Evolutionary conservation across 1,284 basidiomycete genomes (phyloP).

Genomic region (Mycosarcoma maydis): DNA sequence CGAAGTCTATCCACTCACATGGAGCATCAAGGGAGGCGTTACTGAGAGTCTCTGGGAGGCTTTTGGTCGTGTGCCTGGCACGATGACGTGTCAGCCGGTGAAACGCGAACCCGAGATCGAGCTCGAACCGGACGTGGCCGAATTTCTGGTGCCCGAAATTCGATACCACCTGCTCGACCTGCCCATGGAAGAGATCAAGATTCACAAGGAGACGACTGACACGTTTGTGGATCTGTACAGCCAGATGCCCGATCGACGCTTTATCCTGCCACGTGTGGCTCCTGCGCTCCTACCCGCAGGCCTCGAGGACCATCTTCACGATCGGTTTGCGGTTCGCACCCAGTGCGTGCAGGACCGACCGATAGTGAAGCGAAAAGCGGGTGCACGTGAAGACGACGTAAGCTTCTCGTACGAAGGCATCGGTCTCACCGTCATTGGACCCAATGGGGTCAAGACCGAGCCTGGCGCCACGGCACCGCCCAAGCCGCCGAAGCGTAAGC

Average conservation of each 20-base stretch:
- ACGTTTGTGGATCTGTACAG: slow-evolving; percentile 43
- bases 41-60: slow-evolving; percentile 62
- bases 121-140: slow-evolving; percentile 49
- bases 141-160: slow-evolving; percentile 51
- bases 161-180: slow-evolving; percentile 45
- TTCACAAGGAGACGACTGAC: slow-evolving; percentile 47
- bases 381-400: slow-evolving; percentile 37
- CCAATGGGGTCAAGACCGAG: slow-evolving; percentile 42
- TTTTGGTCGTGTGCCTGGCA: slow-evolving; percentile 56
- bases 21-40: slow-evolving; percentile 47
- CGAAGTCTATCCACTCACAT: slow-evolving; percentile 54
- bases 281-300: slow-evolving; percentile 43
- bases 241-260: slow-evolving; percentile 42
- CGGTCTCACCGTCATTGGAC: slow-evolving; percentile 26
- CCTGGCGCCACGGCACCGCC: slow-evolving; percentile 18
- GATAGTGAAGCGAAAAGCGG: slow-evolving; percentile 59
- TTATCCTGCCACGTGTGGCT: slow-evolving; percentile 24
- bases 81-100: slow-evolving; percentile 49
- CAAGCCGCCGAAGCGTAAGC: slow-evolving; percentile 59
- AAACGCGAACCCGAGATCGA: slow-evolving; percentile 51
- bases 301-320: slow-evolving; percentile 58
- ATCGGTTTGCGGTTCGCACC: slow-evolving; percentile 58
- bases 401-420: slow-evolving; percentile 43
- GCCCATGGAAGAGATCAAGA: slow-evolving; percentile 51
- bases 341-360: slow-evolving; percentile 51